These are phyloP conservation scores for Ceratobasidium sp. DNA, from an alignment of 1,284 basidiomycete genomes.

Conservation along the genomic window DNA sequence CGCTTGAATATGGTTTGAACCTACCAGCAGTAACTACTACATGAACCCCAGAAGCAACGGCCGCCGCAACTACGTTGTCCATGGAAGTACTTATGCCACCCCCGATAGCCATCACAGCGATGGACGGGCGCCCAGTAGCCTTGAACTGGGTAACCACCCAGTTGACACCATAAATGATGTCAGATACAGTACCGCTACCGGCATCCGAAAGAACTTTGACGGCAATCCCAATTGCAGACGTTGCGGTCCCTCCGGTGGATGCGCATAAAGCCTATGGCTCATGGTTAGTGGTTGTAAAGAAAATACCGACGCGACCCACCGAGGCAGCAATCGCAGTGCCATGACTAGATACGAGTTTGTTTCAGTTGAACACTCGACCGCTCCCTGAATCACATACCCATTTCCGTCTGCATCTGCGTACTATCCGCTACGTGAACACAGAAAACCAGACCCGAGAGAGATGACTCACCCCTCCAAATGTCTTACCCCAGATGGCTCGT, in stretches of 20 bases:
- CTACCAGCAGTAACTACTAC: constrained; percentile 21
- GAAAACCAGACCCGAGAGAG: not conserved
- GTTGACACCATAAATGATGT: constrained; percentile 68
- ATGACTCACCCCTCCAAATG: constrained; percentile 20
- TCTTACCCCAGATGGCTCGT: constrained; percentile 44
- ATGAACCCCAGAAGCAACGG: not conserved
- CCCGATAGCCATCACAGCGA: constrained; percentile 46
- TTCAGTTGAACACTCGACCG: too few relatives aligned
- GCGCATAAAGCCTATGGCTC: constrained; percentile 8
- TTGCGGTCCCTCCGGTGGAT: constrained; percentile 86
- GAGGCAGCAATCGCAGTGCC: constrained; percentile 27
- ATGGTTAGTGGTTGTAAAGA: not conserved
- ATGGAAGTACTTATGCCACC: constrained; percentile 33
- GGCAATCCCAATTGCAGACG: constrained; percentile 90
- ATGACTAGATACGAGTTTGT: constrained; percentile 31
- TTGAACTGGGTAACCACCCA: not conserved
- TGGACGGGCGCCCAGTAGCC: constrained; percentile 4
- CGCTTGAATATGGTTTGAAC: not conserved
- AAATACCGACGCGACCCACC: not conserved
- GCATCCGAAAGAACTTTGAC: constrained; percentile 97
- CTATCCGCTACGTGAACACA: not conserved
- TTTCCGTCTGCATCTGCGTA: constrained; percentile 30
- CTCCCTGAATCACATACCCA: constrained; percentile 30
- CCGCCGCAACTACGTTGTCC: constrained; percentile 37
- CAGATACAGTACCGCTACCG: constrained; percentile 94